Base-by-base conservation (phyloP, 495 filamentous ascomycete species). In the Pyronema omphalodes region DNA sequence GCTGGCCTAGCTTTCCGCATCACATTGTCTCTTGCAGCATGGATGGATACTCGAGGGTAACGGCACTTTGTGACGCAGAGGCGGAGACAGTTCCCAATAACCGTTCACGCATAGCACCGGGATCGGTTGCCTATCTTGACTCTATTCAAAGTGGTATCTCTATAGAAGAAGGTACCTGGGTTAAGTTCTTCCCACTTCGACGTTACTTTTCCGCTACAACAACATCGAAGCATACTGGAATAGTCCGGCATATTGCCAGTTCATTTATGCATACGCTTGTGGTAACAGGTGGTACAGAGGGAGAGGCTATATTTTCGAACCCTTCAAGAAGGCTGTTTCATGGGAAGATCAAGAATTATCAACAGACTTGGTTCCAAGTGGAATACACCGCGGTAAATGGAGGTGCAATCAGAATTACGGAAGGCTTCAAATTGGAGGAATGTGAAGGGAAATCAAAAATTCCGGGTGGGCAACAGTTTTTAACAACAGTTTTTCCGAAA, bases 281-380 rank as follows among this genome's bases (percentile, higher is more conserved):
- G 1, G 57, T 83, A 9, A 65, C 70, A 19, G 81, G 77, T 0
- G 71, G 71, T n/a, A 73, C 73, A 0, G 75, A 75, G 54, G 81
- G 81, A 0, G 68, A 70, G 14, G 75, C 78, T 1, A 51, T 69
- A 11, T 72, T 71, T 8, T 70, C 68, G 3, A 84, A 81, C 58
- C 78, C 81, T 0, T 54, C 82, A 19, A 67, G 74, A 8, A 71
- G 74, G 47, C 57, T 73, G 3, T 58, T 81, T 43, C 72, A 78
- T 57, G 57, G 62, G 6, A 83, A 77, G 51, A 65, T 65, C 19
- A 68, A 71, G 37, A 69, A 73, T 40, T 81, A 69, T 64, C 75
- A 79, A 58, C 75, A 78, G 55, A 69, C 67, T 3, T 80, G 80
- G 76, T 84, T 83, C 55, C 63, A 64, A 35, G 74, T 82, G 53